Evolutionary conservation across 495 filamentous ascomycete species (phyloP), one percentile per base, ranked within the genome.

Genomic region (Podospora australis): DNA sequence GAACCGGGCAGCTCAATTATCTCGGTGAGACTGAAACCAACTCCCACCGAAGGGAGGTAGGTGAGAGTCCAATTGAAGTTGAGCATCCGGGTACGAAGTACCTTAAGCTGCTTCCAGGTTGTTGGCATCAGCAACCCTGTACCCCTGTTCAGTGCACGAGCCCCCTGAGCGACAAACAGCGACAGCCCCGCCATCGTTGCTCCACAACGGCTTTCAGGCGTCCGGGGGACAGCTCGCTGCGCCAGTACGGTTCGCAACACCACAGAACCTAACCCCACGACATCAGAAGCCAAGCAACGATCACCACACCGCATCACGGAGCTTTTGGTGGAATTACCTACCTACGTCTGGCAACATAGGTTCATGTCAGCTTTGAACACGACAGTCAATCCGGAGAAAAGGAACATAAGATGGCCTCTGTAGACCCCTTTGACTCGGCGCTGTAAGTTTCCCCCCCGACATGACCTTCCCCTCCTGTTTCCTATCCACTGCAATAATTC

Each of bases 371-470:
- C n/a, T n/a, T n/a, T n/a, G n/a, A n/a, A n/a, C n/a, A n/a, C n/a
- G n/a, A n/a, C n/a, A n/a, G n/a, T n/a, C n/a, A n/a, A n/a, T n/a
- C n/a, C n/a, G n/a, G n/a, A n/a, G n/a, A n/a, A n/a, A n/a, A n/a
- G n/a, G n/a, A n/a, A n/a, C n/a, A n/a, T 28, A 70, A 56, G 44
- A 80, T 74, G 72, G 59, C 69, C 39, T 36, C 61, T 14, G 67
- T 58, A 60, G 80, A 82, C 62, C 80, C 81, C 1, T 87, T 90
- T 49, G 82, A 90, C 64, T 89, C 82, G 56, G 86, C 88, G 29
- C 86, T 90, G 87, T 90, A 79, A 69, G 81, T 14, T 16, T 46
- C 32, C 59, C 50, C 44, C 48, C 35, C n/a, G n/a, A 34, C 30
- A 39, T 23, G 52, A 19, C 47, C 44, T 8, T 23, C 36, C 38